Conservation (phyloP, 1,284 basidiomycete genomes). For the Apiotrichum domesticum region DNA sequence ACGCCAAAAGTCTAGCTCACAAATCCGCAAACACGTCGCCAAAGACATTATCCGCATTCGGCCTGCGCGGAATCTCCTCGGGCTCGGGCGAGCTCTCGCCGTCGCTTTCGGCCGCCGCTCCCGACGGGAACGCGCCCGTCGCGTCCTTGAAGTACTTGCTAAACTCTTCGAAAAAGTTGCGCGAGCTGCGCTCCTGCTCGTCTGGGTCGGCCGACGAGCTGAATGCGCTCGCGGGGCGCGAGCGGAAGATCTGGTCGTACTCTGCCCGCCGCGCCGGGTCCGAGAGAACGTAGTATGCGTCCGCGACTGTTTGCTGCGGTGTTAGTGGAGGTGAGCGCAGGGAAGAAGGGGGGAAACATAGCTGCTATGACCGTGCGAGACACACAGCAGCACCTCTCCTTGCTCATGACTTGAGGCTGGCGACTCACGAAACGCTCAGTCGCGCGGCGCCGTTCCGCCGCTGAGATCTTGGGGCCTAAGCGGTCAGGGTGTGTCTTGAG, state of each 20-base stretch:
- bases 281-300: conserved; percentile 93
- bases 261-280: conserved; percentile 69
- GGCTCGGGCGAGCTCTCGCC: conserved; percentile 4
- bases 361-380: no score
- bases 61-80: conserved; percentile 33
- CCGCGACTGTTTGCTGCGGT: conserved; percentile 66
- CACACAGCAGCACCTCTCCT: no score
- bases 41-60: conserved; percentile 74
- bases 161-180: conserved; percentile 72
- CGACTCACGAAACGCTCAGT: conserved; percentile 64
- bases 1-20: conserved; percentile 17
- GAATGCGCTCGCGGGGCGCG: conserved; percentile 36
- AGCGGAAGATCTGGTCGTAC: conserved; percentile 66
- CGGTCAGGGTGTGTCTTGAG: conserved; percentile 82
- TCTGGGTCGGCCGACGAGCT: conserved; percentile 25
- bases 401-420: not conserved
- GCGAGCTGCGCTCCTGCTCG: conserved; percentile 59
- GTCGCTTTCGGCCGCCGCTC: conserved; percentile 2
- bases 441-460: conserved; percentile 62
- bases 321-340: not conserved
- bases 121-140: conserved; percentile 16
- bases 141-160: conserved; percentile 58
- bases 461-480: conserved; percentile 61
- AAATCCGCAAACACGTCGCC: conserved; percentile 87
- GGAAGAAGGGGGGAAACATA: no score